Conservation (phyloP, 2,329 filamentous ascomycete species). For the Paraphaeosphaeria sporulosa region DNA sequence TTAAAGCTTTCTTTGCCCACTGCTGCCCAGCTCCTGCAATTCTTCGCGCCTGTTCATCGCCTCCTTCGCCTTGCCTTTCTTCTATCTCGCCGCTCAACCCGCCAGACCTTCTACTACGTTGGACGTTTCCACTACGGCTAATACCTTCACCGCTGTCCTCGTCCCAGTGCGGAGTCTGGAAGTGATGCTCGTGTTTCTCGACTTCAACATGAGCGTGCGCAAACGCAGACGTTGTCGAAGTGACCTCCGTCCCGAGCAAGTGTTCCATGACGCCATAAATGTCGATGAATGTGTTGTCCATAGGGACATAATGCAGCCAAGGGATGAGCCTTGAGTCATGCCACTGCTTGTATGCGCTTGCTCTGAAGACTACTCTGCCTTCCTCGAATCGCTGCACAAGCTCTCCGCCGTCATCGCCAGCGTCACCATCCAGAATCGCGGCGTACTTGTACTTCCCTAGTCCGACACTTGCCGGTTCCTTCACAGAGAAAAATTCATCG, state of each 20-base stretch:
- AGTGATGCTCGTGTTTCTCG: conserved; percentile 25
- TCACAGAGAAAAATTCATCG: conserved; percentile 46
- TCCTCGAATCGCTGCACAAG: conserved; percentile 64
- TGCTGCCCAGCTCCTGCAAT: conserved; percentile 71
- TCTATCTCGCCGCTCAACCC: neutral
- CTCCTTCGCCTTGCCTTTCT: conserved; percentile 17
- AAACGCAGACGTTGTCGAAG: conserved; percentile 11
- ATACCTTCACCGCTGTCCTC: conserved; percentile 1
- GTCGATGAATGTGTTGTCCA: conserved; percentile 77
- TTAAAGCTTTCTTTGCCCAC: conserved; percentile 73
- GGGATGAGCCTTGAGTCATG: conserved; percentile 72
- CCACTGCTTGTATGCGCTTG: conserved; percentile 80
- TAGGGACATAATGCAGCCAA: conserved; percentile 83
- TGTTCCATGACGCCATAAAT: conserved; percentile 80
- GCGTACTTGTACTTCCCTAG: conserved; percentile 48
- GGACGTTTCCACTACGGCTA: neutral
- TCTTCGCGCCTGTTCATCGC: conserved; percentile 65
- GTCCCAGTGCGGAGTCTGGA: conserved; percentile 19
- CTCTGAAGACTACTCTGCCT: conserved; percentile 75
- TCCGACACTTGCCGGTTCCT: neutral
- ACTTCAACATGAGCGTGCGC: conserved; percentile 24
- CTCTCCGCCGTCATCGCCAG: conserved; percentile 24
- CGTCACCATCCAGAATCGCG: conserved; percentile 73
- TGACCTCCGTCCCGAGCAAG: conserved; percentile 68
- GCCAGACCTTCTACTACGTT: neutral